Evolutionary conservation across 2,329 filamentous ascomycete genomes (phyloP).

Genomic region (Colletotrichum nymphaeae): DNA sequence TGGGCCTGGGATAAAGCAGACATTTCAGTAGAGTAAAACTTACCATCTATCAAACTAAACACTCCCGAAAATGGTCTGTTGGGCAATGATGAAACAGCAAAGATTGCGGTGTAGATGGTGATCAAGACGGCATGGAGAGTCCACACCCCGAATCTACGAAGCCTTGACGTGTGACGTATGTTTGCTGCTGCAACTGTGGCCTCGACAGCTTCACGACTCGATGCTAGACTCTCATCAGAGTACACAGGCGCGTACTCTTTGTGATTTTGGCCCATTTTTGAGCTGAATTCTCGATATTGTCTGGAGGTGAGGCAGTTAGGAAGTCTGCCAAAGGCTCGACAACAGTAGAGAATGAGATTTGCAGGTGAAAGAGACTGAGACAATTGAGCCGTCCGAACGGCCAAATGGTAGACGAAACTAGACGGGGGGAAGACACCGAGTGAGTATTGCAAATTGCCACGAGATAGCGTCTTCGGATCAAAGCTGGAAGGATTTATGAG

Average conservation of each 20-base stretch:
- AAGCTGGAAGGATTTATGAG: neutral
- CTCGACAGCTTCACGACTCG: conserved; percentile 20
- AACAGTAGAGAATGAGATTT: no score
- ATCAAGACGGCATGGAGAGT: conserved; percentile 16
- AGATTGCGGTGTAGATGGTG: conserved; percentile 12
- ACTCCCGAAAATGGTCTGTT: neutral
- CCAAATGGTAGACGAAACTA: neutral
- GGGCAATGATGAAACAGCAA: neutral
- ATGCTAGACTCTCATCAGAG: conserved; percentile 12
- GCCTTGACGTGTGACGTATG: neutral
- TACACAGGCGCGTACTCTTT: conserved; percentile 10
- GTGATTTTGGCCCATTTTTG: conserved; percentile 1
- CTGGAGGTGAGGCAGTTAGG: neutral
- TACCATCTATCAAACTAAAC: conserved; percentile 30
- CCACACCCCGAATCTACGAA: conserved; percentile 10
- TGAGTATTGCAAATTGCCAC: neutral
- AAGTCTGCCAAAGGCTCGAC: neutral
- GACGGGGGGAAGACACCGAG: neutral
- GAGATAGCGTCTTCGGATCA: no score
- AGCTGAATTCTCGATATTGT: neutral
- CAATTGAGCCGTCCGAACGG: neutral
- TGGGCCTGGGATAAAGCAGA: no score
- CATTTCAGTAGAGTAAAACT: neutral
- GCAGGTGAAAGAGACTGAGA: no score
- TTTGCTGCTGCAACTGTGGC: neutral